phyloP scores from a whole-genome alignment of 495 filamentous ascomycete species.

The Penicillium flavigenum region DNA sequence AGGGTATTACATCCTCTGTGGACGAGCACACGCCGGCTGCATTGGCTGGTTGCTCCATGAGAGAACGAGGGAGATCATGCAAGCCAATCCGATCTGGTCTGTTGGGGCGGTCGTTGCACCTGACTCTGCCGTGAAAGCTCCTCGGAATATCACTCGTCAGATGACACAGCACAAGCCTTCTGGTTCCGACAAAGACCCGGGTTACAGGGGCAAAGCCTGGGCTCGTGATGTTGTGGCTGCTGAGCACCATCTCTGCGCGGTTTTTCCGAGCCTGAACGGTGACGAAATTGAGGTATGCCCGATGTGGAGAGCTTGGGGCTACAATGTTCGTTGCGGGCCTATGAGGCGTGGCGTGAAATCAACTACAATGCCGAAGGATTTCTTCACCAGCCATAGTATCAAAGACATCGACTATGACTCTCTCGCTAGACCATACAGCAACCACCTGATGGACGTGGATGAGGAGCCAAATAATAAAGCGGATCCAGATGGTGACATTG shows the following conservation, averaged over 20 bases:
- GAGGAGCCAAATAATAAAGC: not conserved
- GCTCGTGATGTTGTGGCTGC: constrained; percentile 16
- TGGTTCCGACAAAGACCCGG: not conserved
- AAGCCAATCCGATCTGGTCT: constrained; percentile 13
- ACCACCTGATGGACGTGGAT: not conserved
- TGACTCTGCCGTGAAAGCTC: constrained; percentile 7
- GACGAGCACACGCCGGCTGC: constrained; percentile 15
- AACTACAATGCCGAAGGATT: not conserved
- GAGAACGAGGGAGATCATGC: not conserved
- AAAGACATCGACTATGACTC: not conserved
- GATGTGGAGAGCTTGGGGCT: constrained; percentile 12
- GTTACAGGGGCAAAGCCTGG: not conserved
- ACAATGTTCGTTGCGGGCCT: constrained; percentile 19
- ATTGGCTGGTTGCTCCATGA: constrained; percentile 11
- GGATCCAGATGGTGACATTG: not conserved
- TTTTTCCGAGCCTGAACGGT: constrained; percentile 2
- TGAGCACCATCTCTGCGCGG: constrained; percentile 8
- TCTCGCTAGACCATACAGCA: not conserved
- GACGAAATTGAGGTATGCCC: constrained; percentile 5
- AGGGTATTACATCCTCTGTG: constrained; percentile 27
- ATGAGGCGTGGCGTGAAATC: not conserved
- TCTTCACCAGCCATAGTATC: not conserved
- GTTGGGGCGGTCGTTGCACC: constrained; percentile 23
- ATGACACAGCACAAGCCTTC: constrained; percentile 2
- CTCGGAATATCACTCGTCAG: constrained; percentile 17